Conservation (phyloP, 1,284 basidiomycete species). For the Austropuccinia psidii region DNA sequence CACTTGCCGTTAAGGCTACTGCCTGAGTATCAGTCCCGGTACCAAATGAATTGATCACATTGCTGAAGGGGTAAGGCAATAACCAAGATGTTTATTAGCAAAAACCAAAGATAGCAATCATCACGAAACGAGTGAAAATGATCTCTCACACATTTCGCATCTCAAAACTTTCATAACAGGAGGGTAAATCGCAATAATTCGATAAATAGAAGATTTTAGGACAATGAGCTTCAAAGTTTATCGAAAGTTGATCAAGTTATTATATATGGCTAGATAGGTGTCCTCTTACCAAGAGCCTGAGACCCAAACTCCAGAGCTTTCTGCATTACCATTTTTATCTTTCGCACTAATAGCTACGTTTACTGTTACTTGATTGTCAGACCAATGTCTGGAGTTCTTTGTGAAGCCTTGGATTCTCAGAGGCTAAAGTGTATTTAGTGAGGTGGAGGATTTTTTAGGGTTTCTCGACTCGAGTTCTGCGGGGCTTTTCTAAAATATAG, state of each 20-base stretch:
- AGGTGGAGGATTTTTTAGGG: neutral
- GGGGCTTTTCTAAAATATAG: neutral
- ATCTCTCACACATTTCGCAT: too few relatives aligned
- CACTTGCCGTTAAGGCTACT: conserved; percentile 16
- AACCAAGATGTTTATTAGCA: too few relatives aligned
- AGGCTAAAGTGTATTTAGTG: neutral
- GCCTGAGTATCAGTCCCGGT: conserved; percentile 29
- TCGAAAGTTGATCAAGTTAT: too few relatives aligned
- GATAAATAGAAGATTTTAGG: too few relatives aligned
- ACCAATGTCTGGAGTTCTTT: neutral
- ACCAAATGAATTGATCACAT: conserved; percentile 17
- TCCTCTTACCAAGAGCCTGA: neutral
- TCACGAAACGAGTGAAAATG: too few relatives aligned
- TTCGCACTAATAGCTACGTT: neutral
- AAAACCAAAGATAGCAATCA: too few relatives aligned
- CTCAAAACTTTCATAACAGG: too few relatives aligned
- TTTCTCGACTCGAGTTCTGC: too few relatives aligned
- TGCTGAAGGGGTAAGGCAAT: neutral
- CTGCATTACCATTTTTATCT: conserved; percentile 3
- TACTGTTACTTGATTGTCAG: conserved; percentile 16
- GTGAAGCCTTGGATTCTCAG: conserved; percentile 17
- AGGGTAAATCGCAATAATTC: too few relatives aligned
- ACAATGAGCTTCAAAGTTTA: too few relatives aligned
- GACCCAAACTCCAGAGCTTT: conserved; percentile 12
- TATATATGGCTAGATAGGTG: too few relatives aligned